A percentile compares a stretch with the other conserved stretches of the same genome.
Evolutionary conservation across 1,284 basidiomycete species (phyloP).

Genomic region (Malassezia sympodialis): DNA sequence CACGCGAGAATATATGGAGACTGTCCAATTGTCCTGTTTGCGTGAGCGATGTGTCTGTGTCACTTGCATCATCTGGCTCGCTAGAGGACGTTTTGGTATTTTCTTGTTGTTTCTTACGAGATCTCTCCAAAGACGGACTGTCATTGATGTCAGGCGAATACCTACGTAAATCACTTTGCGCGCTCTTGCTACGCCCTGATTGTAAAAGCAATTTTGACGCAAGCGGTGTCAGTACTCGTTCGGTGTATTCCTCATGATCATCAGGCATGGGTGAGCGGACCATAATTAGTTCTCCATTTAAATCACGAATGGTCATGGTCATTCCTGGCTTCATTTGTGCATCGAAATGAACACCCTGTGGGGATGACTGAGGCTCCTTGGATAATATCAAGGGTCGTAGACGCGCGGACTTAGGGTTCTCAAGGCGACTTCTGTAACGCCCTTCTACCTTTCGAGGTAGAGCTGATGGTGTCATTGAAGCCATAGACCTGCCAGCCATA

Average conservation of each 20-base stretch:
- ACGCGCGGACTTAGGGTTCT: neutral
- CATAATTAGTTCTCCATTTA: constrained; percentile 9
- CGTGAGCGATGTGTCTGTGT: neutral
- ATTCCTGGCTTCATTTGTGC: constrained; percentile 7
- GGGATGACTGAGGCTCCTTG: neutral
- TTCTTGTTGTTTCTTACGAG: neutral
- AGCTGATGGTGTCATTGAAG: neutral
- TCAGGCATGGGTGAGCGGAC: neutral
- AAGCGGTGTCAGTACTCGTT: neutral
- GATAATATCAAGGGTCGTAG: constrained; percentile 1
- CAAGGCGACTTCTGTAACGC: constrained; percentile 11
- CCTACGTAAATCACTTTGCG: neutral
- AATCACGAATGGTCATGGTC: constrained; percentile 11
- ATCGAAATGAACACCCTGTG: constrained; percentile 6
- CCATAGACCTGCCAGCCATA: neutral
- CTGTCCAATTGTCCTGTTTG: neutral
- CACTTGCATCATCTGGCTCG: neutral
- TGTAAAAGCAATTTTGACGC: neutral
- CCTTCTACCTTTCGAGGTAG: constrained; percentile 1
- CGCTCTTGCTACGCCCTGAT: neutral
- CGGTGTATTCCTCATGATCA: neutral
- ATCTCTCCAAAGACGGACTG: neutral
- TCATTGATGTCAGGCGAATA: neutral
- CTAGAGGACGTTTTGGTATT: neutral
- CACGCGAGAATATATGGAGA: neutral